phyloP scores from a whole-genome alignment of 495 filamentous ascomycete genomes.

The Hyaloscypha hepaticicola region DNA sequence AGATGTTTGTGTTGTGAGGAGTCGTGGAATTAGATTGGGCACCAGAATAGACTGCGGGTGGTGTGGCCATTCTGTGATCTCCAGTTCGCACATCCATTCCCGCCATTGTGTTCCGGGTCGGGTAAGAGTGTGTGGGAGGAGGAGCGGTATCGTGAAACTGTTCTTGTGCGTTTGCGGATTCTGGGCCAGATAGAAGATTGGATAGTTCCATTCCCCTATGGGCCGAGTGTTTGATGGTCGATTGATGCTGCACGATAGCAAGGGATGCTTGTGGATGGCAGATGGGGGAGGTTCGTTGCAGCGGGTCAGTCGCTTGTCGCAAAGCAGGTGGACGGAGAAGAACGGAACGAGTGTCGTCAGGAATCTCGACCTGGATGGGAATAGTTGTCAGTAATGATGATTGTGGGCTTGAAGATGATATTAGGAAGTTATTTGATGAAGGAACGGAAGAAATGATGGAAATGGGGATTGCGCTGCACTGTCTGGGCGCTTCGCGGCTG shows the following conservation, averaged over 20 bases:
- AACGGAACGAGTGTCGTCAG: constrained; percentile 26
- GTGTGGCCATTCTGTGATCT: constrained; percentile 30
- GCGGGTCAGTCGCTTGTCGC: constrained; percentile 23
- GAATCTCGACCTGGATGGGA: constrained; percentile 22
- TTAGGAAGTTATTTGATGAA: constrained; percentile 23
- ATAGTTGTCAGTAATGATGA: constrained; percentile 19
- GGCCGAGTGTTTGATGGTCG: constrained; percentile 1
- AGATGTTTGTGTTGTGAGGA: constrained; percentile 42
- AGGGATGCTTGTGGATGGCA: constrained; percentile 13
- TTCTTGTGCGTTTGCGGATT: constrained; percentile 24
- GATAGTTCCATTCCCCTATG: constrained; percentile 21
- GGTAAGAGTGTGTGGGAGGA: constrained; percentile 28
- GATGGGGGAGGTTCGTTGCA: constrained; percentile 14
- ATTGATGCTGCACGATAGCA: constrained; percentile 4
- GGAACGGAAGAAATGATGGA: constrained; percentile 25
- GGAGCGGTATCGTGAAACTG: constrained; percentile 24
- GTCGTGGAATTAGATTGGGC: constrained; percentile 30
- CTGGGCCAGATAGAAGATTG: constrained; percentile 20
- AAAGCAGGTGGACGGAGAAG: constrained; percentile 27
- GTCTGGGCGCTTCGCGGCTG: constrained; percentile 27
- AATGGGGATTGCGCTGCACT: constrained; percentile 22
- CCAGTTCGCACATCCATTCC: constrained; percentile 21
- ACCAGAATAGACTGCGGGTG: constrained; percentile 21
- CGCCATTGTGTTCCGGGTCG: constrained; percentile 33
- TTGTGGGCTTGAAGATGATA: constrained; percentile 19